These are phyloP conservation scores for Uncinocarpus reesii DNA, from an alignment of 2,329 filamentous ascomycete genomes.

Conservation along the genomic window DNA sequence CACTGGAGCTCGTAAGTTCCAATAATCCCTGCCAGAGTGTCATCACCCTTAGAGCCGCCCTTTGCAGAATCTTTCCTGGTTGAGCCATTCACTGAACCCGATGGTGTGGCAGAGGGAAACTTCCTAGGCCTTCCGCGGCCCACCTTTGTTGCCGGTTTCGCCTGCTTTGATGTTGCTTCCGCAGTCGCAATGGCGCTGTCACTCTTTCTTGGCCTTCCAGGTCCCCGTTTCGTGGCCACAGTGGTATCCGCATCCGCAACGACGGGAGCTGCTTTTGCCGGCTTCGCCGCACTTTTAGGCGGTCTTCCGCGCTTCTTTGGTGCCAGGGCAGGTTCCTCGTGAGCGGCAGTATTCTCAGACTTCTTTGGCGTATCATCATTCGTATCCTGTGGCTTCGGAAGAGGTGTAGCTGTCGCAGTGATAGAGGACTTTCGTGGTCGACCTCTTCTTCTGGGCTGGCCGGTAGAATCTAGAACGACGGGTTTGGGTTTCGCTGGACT, in stretches of 20 bases:
- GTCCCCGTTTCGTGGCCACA: slow-evolving; percentile 3
- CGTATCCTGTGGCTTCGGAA: not conserved
- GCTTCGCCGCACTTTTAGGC: slow-evolving; percentile 5
- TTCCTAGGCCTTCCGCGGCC: slow-evolving; percentile 16
- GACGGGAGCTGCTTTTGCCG: not conserved
- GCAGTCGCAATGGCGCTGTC: not conserved
- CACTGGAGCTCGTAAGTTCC: slow-evolving; percentile 16
- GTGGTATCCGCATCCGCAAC: not conserved
- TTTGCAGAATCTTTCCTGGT: not conserved
- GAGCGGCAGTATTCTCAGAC: slow-evolving; percentile 11
- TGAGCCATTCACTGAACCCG: not conserved
- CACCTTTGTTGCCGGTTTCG: not conserved
- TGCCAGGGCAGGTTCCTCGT: not conserved
- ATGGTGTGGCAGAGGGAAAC: not conserved
- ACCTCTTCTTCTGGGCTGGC: slow-evolving; percentile 16
- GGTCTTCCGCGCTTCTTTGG: slow-evolving; percentile 13
- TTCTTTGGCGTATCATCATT: not conserved
- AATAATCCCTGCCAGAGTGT: slow-evolving; percentile 11
- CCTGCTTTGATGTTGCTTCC: not conserved
- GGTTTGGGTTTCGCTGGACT: slow-evolving; percentile 12
- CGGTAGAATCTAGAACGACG: slow-evolving; percentile 6
- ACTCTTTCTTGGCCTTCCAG: slow-evolving; percentile 15
- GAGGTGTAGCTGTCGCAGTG: not conserved
- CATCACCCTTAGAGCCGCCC: not conserved
- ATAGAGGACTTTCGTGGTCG: slow-evolving; percentile 13